Evolutionary conservation across 345 rosid genomes (phyloP).

Genomic region (Noccaea bulbosa): DNA sequence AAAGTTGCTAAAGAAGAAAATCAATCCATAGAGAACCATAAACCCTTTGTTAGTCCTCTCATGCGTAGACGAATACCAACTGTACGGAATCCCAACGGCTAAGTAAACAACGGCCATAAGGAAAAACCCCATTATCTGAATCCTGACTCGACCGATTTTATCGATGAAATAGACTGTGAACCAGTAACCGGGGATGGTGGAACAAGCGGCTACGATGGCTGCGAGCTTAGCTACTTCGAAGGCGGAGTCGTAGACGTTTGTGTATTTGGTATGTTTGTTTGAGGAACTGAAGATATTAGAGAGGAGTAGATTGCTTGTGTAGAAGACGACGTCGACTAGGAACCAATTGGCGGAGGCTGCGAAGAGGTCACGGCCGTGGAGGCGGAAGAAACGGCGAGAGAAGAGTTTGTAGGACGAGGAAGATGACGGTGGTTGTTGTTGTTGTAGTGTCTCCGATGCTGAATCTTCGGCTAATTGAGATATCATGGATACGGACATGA

Average conservation of each 20-base stretch:
- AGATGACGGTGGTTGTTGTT: conserved; percentile 32
- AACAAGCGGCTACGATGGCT: conserved; percentile 54
- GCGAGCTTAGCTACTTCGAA: conserved; percentile 51
- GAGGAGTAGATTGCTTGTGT: conserved; percentile 69
- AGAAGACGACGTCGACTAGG: conserved; percentile 68
- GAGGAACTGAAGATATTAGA: conserved; percentile 50
- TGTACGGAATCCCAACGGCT: conserved; percentile 53
- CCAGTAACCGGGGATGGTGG: conserved; percentile 78
- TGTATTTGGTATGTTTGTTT: neutral
- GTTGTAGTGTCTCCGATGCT: conserved; percentile 11
- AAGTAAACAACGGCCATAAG: conserved; percentile 64
- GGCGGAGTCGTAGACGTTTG: conserved; percentile 52
- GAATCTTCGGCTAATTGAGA: conserved; percentile 53
- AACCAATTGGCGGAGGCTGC: conserved; percentile 66
- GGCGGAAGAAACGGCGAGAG: conserved; percentile 60
- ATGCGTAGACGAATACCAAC: conserved; percentile 40
- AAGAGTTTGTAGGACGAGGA: conserved; percentile 53
- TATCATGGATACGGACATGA: conserved; percentile 53
- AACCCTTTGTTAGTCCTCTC: conserved; percentile 46
- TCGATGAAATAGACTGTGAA: conserved; percentile 69
- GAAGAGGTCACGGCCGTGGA: conserved; percentile 72
- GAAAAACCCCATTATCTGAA: conserved; percentile 69
- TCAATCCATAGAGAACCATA: conserved; percentile 53
- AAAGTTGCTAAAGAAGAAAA: conserved; percentile 79
- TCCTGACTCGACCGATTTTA: conserved; percentile 60